These are phyloP conservation scores for Psilocybe cyanescens DNA, from an alignment of 768 basidiomycete species.

Conservation along the genomic window DNA sequence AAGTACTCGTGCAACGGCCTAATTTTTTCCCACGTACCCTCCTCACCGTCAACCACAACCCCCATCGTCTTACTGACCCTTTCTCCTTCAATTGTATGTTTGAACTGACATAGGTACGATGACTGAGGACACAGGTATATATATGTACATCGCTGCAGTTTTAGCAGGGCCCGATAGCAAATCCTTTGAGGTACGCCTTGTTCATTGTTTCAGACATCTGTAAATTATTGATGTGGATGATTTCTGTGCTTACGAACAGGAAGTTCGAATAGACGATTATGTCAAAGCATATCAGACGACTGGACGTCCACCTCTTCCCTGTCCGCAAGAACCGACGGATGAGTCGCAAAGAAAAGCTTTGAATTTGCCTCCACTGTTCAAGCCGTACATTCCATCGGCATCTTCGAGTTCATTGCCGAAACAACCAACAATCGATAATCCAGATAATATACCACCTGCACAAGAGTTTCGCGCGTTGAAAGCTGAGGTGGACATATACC, in stretches of 20 bases:
- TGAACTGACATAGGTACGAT: neutral
- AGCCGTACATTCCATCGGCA: conserved; percentile 32
- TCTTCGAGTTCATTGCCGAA: neutral
- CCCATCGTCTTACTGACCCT: neutral
- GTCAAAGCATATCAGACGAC: conserved; percentile 49
- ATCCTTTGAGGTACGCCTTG: neutral
- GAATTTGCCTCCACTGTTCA: conserved; percentile 54
- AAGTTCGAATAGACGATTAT: conserved; percentile 60
- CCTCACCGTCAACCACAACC: neutral
- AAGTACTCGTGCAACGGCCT: too few relatives aligned
- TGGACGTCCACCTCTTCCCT: conserved; percentile 48
- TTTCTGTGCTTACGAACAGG: conserved; percentile 37
- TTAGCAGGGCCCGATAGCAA: neutral
- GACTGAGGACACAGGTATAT: neutral
- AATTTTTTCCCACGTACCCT: neutral
- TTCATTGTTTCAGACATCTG: neutral
- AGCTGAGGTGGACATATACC: conserved; percentile 28
- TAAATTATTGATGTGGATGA: neutral
- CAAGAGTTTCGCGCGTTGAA: neutral
- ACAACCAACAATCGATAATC: neutral
- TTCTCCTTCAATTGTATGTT: neutral
- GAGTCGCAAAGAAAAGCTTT: conserved; percentile 45
- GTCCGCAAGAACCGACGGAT: conserved; percentile 48
- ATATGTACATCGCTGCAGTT: neutral
- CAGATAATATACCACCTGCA: neutral